These are phyloP conservation scores for Nannizziopsis arthrosporioides DNA, from an alignment of 2,329 filamentous ascomycete species.

Conservation along the genomic window DNA sequence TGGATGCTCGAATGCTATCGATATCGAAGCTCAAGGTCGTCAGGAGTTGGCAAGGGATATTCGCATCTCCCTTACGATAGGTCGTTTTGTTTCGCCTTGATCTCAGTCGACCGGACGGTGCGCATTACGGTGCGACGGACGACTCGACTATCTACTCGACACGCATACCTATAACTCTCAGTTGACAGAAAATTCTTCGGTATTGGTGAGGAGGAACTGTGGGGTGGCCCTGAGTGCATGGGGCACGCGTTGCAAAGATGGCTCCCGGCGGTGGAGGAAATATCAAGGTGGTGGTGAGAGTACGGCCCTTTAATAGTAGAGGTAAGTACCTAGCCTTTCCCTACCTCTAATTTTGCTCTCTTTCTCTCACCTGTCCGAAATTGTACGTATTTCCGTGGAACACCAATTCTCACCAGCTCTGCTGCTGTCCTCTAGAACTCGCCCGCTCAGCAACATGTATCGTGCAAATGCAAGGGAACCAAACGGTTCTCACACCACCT, in stretches of 20 bases:
- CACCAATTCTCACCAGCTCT: background rate
- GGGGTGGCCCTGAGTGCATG: constrained; percentile 24
- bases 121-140: too few relatives aligned
- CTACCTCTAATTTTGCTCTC: background rate
- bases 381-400: background rate
- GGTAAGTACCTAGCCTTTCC: constrained; percentile 44
- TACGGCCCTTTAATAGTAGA: constrained; percentile 90
- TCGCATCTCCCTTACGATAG: too few relatives aligned
- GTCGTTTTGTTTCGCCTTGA: too few relatives aligned
- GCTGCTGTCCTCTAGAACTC: constrained; percentile 50
- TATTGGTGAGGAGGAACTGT: constrained; percentile 6
- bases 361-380: background rate
- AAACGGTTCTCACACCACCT: constrained; percentile 74
- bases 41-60: too few relatives aligned
- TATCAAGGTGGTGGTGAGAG: constrained; percentile 98
- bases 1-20: too few relatives aligned
- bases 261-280: constrained; percentile 72
- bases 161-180: too few relatives aligned
- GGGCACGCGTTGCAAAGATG: constrained; percentile 40
- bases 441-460: constrained; percentile 92
- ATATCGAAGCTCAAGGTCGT: too few relatives aligned
- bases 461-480: constrained; percentile 86
- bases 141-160: background rate
- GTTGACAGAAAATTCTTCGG: background rate
- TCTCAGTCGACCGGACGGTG: too few relatives aligned